Evolutionary conservation across 169 alveolate genomes (phyloP).

Genomic region (Besnoitia besnoiti): DNA sequence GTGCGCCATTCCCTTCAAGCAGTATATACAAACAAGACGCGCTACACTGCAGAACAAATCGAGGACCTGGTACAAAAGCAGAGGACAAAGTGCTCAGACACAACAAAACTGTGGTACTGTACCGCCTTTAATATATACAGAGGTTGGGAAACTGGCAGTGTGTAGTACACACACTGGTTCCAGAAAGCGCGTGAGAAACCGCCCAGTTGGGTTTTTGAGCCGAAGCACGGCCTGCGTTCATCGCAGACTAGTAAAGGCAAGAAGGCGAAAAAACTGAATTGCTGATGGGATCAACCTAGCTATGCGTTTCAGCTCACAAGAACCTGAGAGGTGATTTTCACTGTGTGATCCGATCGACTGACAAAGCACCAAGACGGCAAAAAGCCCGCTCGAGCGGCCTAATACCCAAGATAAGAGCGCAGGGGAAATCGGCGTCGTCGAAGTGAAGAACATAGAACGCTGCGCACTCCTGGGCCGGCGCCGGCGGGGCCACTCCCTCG

Average conservation of each 20-base stretch:
- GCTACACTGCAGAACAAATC: not conserved
- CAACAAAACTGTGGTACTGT: too few relatives aligned
- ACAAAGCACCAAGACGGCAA: not conserved
- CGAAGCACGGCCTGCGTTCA: not conserved
- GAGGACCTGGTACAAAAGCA: not conserved
- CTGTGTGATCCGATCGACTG: not conserved
- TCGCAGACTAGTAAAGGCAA: not conserved
- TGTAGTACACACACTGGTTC: not conserved
- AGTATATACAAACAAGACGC: not conserved
- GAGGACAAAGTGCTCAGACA: not conserved
- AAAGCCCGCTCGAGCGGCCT: not conserved
- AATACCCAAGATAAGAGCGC: not conserved
- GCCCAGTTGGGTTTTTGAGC: not conserved
- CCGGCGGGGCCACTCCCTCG: too few relatives aligned
- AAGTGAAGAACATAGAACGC: too few relatives aligned
- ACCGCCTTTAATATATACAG: too few relatives aligned
- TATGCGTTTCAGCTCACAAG: not conserved
- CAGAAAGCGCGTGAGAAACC: not conserved
- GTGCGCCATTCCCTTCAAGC: not conserved
- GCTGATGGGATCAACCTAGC: not conserved
- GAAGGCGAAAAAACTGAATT: not conserved
- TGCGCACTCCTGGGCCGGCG: too few relatives aligned
- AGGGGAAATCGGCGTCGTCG: conserved; percentile 1
- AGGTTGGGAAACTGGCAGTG: not conserved
- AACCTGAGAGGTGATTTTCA: not conserved